Conservation (phyloP, 208 protist species). For the Trypanosomatidae sp. region DNA sequence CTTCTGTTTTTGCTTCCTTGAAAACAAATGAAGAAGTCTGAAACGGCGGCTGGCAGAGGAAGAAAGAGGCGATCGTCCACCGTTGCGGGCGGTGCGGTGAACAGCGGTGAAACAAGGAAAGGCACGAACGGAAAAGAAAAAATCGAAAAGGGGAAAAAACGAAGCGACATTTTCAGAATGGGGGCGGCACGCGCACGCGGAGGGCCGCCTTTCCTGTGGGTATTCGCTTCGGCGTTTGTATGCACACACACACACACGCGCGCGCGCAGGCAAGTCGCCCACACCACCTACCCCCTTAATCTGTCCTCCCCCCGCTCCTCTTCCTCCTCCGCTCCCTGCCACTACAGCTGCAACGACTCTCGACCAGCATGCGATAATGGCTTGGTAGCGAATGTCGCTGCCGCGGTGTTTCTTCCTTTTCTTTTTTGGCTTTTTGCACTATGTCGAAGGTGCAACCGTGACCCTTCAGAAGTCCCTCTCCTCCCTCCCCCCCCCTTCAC, state of each 20-base stretch:
- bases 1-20: no score
- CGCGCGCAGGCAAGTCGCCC: background rate
- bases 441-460: background rate
- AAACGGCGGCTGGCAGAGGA: no score
- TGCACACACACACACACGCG: background rate
- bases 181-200: background rate
- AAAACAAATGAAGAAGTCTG: no score
- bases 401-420: background rate
- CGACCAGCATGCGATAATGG: no score
- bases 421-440: background rate
- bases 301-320: no score
- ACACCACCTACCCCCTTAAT: no score
- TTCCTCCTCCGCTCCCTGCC: no score
- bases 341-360: no score
- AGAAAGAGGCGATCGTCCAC: no score
- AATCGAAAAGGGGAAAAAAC: background rate
- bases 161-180: background rate
- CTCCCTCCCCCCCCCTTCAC: background rate
- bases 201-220: background rate
- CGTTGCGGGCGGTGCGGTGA: no score
- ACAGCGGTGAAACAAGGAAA: background rate
- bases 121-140: background rate
- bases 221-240: background rate
- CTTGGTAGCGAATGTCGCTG: no score
- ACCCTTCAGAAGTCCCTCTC: background rate